Base-by-base conservation (phyloP, 805 yeast species). In the Schizosaccharomyces japonicus region DNA sequence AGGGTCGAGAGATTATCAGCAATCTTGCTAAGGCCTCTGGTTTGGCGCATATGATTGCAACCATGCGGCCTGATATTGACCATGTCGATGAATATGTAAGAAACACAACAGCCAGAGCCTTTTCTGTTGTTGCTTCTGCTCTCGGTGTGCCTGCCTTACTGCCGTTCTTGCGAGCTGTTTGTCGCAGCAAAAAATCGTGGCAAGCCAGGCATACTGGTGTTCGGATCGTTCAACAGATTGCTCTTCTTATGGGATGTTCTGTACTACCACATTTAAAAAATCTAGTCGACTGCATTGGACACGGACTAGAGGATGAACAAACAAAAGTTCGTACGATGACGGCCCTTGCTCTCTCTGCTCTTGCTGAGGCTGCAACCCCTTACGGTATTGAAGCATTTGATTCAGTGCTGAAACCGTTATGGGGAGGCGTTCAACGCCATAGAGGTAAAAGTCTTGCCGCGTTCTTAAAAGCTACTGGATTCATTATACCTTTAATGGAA, bases 361-460 rank as follows among this genome's bases (percentile, higher is more conserved):
- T 87, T 30, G 95, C 95, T 0, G 85, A 80, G 46, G 76, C 81
- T 5, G 72, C 83, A 3, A 67, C 73, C 21, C 96, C 96, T 0
- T 82, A 79, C 61, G 98, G 96, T 44, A 78, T 81, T 49, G 95
- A 82, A 55, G 74, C 87, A 0, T 85, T 87, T 58, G 92, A 84
- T 54, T 61, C 63, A 0, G 67, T 76, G 0, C 57, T 87, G 31
- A 87, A 80, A 49, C 80, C 83, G 0, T 62, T 82, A 4, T 84
- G 95, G 94, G 61, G 65, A 8, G 95, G 94, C 3, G 70, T 82
- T 23, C 69, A 74, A 44, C 69, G 69, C 34, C 90, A 80, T 52
- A 66, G 94, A 51, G 95, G 95, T 3, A 72, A 74, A 54, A 68
- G 76, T 0, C 65, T 84, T 47, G 79, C 94, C 0, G 74, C 82